Conservation (phyloP, 345 rosid species). For the Atalantia buxifolia region DNA sequence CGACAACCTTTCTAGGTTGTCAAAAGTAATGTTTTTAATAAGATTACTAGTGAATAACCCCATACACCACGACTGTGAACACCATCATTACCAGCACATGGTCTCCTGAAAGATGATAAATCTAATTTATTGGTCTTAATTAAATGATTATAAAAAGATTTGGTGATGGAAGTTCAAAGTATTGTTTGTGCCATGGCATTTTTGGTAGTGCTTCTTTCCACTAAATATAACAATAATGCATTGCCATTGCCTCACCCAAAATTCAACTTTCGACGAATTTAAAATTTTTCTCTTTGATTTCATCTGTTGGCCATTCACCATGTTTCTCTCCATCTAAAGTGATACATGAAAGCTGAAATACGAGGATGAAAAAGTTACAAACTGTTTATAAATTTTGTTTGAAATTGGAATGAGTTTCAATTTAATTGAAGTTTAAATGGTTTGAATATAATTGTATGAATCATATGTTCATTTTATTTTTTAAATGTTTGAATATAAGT, state of each 20-base stretch:
- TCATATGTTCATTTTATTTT: too few species aligned
- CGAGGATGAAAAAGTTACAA: constrained; percentile 24
- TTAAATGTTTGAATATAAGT: too few species aligned
- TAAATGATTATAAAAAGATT: constrained; percentile 13
- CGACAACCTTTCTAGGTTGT: too few species aligned
- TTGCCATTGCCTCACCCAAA: constrained; percentile 11
- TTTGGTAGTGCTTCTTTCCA: constrained; percentile 32
- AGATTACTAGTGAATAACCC: constrained; percentile 13
- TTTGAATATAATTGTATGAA: too few species aligned
- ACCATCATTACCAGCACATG: constrained; percentile 26
- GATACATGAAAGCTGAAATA: constrained; percentile 38
- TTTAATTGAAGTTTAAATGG: too few species aligned
- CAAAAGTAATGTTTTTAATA: neutral
- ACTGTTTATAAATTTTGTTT: too few species aligned
- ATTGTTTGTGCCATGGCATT: neutral
- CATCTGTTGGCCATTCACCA: constrained; percentile 48
- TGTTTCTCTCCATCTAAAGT: constrained; percentile 35
- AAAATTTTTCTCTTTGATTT: constrained; percentile 14
- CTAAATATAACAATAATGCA: constrained; percentile 17
- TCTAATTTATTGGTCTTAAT: constrained; percentile 1
- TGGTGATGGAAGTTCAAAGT: constrained; percentile 19
- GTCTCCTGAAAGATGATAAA: constrained; percentile 31
- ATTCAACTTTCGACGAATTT: constrained; percentile 20
- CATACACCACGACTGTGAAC: constrained; percentile 15
- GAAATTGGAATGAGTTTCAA: too few species aligned